phyloP scores from a whole-genome alignment of 1,284 basidiomycete species.

The Bondarzewia mesenterica region DNA sequence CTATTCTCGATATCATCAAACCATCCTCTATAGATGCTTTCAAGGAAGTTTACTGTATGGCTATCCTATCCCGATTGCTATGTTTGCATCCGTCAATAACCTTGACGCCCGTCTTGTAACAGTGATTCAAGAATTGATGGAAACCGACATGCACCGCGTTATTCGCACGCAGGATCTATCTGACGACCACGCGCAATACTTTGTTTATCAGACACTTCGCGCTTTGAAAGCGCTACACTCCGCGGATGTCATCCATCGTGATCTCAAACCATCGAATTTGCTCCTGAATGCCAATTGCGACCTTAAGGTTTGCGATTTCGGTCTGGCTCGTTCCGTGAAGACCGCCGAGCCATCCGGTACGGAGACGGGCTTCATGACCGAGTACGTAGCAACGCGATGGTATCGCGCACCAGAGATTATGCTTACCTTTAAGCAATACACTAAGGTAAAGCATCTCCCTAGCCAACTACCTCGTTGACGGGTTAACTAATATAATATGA shows the following conservation, averaged over 20 bases:
- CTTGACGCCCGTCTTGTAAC: constrained; percentile 4
- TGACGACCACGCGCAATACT: constrained; percentile 75
- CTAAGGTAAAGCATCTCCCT: constrained; percentile 47
- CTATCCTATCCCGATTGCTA: constrained; percentile 3
- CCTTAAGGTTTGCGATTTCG: constrained; percentile 92
- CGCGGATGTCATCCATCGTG: constrained; percentile 91
- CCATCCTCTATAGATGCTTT: constrained; percentile 84
- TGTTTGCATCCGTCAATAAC: neutral
- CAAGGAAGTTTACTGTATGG: constrained; percentile 85
- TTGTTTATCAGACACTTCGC: constrained; percentile 84
- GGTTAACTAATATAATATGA: constrained; percentile 15
- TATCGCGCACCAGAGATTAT: constrained; percentile 95
- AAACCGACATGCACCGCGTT: constrained; percentile 67
- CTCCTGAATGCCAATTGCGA: constrained; percentile 97
- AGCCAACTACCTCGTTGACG: neutral
- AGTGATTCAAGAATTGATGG: constrained; percentile 75
- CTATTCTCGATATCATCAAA: constrained; percentile 91
- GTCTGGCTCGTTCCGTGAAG: constrained; percentile 81
- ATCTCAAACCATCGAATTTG: constrained; percentile 92
- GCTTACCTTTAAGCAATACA: constrained; percentile 95
- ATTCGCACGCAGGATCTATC: constrained; percentile 76
- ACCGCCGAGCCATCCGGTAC: constrained; percentile 81
- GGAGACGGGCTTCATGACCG: constrained; percentile 88
- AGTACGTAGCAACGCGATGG: constrained; percentile 92
- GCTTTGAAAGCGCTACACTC: constrained; percentile 93